Evolutionary conservation across 2,329 filamentous ascomycete species (phyloP).

Genomic region (Talaromyces pinophilus): DNA sequence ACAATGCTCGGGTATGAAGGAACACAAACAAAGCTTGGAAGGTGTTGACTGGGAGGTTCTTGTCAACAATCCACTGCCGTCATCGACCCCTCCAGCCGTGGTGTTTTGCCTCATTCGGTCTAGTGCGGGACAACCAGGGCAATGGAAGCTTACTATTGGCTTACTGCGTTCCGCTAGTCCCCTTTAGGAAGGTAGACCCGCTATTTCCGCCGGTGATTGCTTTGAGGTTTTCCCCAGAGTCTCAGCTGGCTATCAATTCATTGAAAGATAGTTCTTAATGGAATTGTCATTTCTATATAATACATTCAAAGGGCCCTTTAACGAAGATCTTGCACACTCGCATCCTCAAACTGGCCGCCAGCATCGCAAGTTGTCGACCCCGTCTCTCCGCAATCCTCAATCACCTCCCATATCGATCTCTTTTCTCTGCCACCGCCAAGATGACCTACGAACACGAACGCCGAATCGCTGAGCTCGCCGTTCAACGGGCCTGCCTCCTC

Average conservation of each 20-base stretch:
- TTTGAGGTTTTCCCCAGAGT: conserved; percentile 3
- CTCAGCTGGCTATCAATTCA: background rate
- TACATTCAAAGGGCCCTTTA: background rate
- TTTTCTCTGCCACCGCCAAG: conserved; percentile 31
- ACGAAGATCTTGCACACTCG: background rate
- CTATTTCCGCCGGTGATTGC: background rate
- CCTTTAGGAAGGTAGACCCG: background rate
- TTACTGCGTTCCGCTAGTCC: background rate
- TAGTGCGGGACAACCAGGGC: conserved; percentile 19
- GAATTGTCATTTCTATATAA: background rate
- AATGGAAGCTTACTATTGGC: conserved; percentile 24
- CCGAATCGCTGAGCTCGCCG: conserved; percentile 79
- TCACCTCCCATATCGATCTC: conserved; percentile 29
- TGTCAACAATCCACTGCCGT: conserved; percentile 19
- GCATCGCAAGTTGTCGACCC: conserved; percentile 41
- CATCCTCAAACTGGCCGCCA: conserved; percentile 45
- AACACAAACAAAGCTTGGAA: background rate
- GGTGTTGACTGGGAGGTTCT: background rate
- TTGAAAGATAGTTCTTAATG: background rate
- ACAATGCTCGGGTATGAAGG: background rate
- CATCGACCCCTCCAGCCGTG: conserved; percentile 20
- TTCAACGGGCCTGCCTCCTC: conserved; percentile 76
- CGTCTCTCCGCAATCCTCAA: conserved; percentile 45
- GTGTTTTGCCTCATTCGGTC: conserved; percentile 3
- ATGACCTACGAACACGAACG: conserved; percentile 74